These are phyloP conservation scores for Exophiala mesophila DNA, from an alignment of 2,329 filamentous ascomycete genomes.

Conservation along the genomic window DNA sequence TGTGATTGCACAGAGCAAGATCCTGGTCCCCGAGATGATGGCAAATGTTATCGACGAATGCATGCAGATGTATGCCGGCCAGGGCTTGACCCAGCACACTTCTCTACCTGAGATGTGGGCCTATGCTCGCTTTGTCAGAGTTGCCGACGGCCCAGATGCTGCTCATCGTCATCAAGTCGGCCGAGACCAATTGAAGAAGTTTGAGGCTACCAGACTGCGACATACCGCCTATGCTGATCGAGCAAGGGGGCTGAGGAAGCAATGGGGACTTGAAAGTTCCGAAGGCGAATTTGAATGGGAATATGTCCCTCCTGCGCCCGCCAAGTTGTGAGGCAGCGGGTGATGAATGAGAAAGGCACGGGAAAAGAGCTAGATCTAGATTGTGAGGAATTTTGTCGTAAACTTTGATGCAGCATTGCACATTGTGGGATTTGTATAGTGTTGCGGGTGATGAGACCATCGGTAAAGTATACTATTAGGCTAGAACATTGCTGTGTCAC, in stretches of 20 bases:
- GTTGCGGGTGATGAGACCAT: too few species aligned
- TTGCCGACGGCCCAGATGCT: conserved; percentile 82
- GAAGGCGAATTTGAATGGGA: conserved; percentile 9
- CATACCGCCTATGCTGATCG: conserved; percentile 6
- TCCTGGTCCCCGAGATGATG: conserved; percentile 68
- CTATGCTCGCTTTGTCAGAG: conserved; percentile 63
- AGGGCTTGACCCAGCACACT: conserved; percentile 78
- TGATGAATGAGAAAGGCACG: too few species aligned
- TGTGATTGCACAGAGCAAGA: conserved; percentile 82
- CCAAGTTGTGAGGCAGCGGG: too few species aligned
- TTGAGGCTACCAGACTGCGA: conserved; percentile 1
- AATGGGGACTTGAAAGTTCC: conserved; percentile 3
- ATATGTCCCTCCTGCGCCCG: conserved; percentile 3
- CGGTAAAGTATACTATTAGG: too few species aligned
- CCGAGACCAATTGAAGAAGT: conserved; percentile 10
- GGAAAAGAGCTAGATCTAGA: too few species aligned
- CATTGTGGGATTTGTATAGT: too few species aligned
- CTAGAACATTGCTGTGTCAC: too few species aligned
- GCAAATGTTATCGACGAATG: conserved; percentile 78
- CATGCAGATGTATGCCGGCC: conserved; percentile 66
- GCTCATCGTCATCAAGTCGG: conserved; percentile 59
- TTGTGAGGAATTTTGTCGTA: too few species aligned
- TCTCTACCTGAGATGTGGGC: conserved; percentile 74
- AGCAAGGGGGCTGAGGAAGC: conserved; percentile 8
- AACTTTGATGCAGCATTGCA: too few species aligned